phyloP scores from a whole-genome alignment of 108 stramenopile species.

The Chaetoceros tenuissimus region DNA sequence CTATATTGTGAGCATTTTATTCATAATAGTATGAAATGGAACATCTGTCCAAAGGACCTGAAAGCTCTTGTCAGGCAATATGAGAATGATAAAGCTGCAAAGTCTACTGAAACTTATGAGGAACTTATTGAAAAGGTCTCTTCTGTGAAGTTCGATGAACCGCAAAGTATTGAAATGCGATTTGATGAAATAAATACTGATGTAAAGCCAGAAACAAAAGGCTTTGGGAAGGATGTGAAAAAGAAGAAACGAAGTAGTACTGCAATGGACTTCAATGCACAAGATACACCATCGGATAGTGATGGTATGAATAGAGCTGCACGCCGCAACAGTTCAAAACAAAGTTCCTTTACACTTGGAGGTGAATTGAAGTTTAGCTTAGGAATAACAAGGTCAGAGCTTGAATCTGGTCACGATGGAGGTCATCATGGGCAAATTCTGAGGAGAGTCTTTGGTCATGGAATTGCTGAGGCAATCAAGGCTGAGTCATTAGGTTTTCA shows the following conservation, averaged over 20 bases:
- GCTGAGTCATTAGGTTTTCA: conserved; percentile 36
- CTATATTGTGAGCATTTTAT: conserved; percentile 71
- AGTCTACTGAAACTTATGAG: conserved; percentile 6
- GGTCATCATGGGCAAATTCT: conserved; percentile 24
- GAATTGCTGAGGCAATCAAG: conserved; percentile 37
- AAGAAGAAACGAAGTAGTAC: conserved; percentile 19
- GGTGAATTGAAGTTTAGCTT: conserved; percentile 60
- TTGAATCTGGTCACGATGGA: conserved; percentile 29
- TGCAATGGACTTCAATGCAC: conserved; percentile 21
- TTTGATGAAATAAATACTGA: neutral
- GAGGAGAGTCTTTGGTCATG: conserved; percentile 43
- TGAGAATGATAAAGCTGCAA: conserved; percentile 1
- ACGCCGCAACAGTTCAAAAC: conserved; percentile 7
- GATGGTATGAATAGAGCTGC: conserved; percentile 3
- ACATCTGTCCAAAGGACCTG: conserved; percentile 71
- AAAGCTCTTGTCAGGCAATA: conserved; percentile 24
- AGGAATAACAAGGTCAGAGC: conserved; percentile 44
- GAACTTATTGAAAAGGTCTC: conserved; percentile 10
- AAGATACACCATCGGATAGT: too few species aligned
- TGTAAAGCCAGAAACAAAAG: conserved; percentile 12
- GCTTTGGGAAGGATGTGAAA: conserved; percentile 27
- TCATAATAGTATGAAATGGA: conserved; percentile 49
- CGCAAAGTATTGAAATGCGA: neutral
- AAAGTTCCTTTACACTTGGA: conserved; percentile 27
- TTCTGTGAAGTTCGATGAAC: conserved; percentile 5